Percentiles rank a stretch among this genome's conserved stretches.
phyloP scores from a whole-genome alignment of 139 green algal species.

The Pycnococcus provasolii region DNA sequence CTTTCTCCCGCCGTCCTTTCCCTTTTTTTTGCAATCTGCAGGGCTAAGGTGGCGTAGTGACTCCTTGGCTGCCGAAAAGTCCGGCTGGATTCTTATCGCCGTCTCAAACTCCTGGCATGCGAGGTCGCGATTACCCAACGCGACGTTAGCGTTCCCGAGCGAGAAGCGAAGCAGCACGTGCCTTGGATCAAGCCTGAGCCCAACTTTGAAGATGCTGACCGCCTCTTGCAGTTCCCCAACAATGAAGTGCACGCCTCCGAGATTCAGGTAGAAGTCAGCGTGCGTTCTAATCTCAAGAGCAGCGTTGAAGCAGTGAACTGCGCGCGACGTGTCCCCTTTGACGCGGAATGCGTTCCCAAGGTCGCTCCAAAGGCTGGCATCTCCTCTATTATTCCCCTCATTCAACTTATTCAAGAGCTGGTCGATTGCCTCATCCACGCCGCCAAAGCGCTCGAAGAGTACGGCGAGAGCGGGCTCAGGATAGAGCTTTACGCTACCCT shows the following conservation, averaged over 20 bases:
- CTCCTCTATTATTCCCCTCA: background rate
- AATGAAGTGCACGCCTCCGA: constrained; percentile 13
- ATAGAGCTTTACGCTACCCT: background rate
- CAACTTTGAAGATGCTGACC: constrained; percentile 11
- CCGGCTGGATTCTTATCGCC: constrained; percentile 16
- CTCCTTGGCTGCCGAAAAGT: constrained; percentile 10
- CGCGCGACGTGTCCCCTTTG: constrained; percentile 16
- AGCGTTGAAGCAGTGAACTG: constrained; percentile 18
- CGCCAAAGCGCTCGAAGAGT: constrained; percentile 9
- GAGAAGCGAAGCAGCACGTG: constrained; percentile 18
- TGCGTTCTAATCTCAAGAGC: constrained; percentile 11
- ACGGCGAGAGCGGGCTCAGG: constrained; percentile 3
- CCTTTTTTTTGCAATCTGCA: too few relatives aligned
- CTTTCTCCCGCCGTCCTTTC: too few relatives aligned
- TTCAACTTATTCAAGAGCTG: background rate
- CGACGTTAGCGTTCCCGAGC: background rate
- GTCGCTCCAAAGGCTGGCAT: constrained; percentile 18
- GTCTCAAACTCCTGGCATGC: constrained; percentile 4
- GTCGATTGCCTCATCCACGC: constrained; percentile 1
- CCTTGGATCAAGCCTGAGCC: constrained; percentile 12
- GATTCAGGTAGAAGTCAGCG: constrained; percentile 26
- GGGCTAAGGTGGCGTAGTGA: background rate
- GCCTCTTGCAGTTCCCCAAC: constrained; percentile 11
- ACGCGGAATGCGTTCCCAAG: constrained; percentile 29
- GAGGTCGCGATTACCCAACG: constrained; percentile 5